Evolutionary conservation across 2,329 filamentous ascomycete genomes (phyloP).

Genomic region (Dryadomyces sulphureus): DNA sequence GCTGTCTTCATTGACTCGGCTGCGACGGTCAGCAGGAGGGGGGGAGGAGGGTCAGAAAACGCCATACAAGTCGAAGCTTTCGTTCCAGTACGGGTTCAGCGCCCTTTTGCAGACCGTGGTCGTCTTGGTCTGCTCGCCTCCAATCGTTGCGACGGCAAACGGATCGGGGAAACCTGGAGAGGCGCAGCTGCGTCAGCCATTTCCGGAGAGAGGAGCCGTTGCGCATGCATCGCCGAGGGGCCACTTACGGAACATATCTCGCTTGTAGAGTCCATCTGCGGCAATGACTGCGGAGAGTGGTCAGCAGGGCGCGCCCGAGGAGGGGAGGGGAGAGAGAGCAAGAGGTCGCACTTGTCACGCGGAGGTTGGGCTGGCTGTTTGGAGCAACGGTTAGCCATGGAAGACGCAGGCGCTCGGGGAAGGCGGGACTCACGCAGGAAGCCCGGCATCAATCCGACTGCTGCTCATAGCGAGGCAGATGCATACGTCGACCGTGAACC

Average conservation of each 20-base stretch:
- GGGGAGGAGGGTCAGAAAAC: slow-evolving; percentile 6
- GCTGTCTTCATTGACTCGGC: slow-evolving; percentile 83
- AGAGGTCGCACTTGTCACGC: slow-evolving; percentile 67
- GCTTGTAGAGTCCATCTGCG: slow-evolving; percentile 94
- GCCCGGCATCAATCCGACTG: slow-evolving; percentile 42
- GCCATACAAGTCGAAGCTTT: slow-evolving; percentile 90
- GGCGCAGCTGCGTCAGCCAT: neutral
- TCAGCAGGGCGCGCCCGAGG: neutral
- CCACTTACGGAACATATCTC: slow-evolving; percentile 91
- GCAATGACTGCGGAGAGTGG: slow-evolving; percentile 64
- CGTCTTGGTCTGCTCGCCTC: slow-evolving; percentile 97
- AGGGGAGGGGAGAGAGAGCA: slow-evolving; percentile 3
- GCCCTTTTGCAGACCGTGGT: slow-evolving; percentile 95
- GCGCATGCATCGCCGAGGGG: neutral
- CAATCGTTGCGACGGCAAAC: slow-evolving; percentile 92
- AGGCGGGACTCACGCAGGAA: slow-evolving; percentile 42
- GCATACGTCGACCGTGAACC: neutral
- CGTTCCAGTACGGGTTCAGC: slow-evolving; percentile 99
- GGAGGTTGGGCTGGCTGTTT: slow-evolving; percentile 65
- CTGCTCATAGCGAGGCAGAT: slow-evolving; percentile 23
- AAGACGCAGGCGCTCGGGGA: neutral
- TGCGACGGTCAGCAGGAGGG: slow-evolving; percentile 21
- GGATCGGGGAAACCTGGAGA: slow-evolving; percentile 81
- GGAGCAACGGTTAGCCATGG: slow-evolving; percentile 4
- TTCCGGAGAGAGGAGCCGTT: neutral